Evolutionary conservation across 108 stramenopile genomes (phyloP), one percentile per base, ranked within the genome.

Genomic region (Cyclotella kingstonii): DNA sequence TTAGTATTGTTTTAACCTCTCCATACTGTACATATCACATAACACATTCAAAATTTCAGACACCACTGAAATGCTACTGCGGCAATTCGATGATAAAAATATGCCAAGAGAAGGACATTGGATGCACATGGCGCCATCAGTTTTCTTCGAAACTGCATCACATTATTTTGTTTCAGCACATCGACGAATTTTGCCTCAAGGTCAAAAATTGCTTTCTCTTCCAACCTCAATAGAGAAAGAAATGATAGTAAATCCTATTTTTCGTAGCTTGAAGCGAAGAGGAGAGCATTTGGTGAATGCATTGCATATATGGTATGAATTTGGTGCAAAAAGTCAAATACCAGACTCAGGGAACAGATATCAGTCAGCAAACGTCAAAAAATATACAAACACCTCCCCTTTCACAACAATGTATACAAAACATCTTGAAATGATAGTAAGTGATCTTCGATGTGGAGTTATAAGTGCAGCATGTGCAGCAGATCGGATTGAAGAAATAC

Each of bases 81-180:
- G 91, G 40, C 88, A 89, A 58, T 85, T 89, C 31, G 57, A 73
- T 28, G 54, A 48, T 39, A 77, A 66, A 29, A 67, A 59, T 21
- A 33, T 67, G 1, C 11, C 48, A 21, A 76, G 76, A 17, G 60
- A 80, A 18, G 73, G 70, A 47, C 74, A 76, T 21, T 89, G 87
- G 87, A 80, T 66, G 42, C 71, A 63, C 15, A 74, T 84, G 66
- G 41, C 81, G 15, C 91, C 91, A 5, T 49, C 68, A 8, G 64
- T 64, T 4, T 93, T 87, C 54, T 93, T 93, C 47, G 82, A 85
- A 42, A 80, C 82, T 14, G 91, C 81, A n/a, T 84, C 86, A 12
- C 84, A 93, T 19, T 62, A 81, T 45, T 85, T 82, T 40, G 73
- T 86, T 11, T 81, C 84, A 17, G 42, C 77, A n/a, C 91, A 93